These are phyloP conservation scores for Ophiocordyceps unilateralis DNA, from an alignment of 2,329 filamentous ascomycete species.

Conservation along the genomic window DNA sequence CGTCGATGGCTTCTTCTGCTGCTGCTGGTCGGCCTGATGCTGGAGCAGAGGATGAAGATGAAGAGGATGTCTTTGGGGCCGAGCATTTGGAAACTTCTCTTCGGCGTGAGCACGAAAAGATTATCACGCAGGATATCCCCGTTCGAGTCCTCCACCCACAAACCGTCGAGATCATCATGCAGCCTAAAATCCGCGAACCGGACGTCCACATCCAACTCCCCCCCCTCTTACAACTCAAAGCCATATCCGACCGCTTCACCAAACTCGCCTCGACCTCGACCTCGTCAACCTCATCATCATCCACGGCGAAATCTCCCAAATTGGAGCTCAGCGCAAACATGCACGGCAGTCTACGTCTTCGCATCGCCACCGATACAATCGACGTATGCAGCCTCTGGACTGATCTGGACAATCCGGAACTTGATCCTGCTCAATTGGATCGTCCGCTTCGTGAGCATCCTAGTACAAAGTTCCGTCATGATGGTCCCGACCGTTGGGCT, in stretches of 20 bases:
- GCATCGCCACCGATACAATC: constrained; percentile 67
- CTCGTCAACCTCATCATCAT: too few species aligned
- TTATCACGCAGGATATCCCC: constrained; percentile 93
- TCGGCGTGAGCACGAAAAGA: constrained; percentile 63
- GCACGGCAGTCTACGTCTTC: constrained; percentile 70
- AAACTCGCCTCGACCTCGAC: constrained; percentile 50
- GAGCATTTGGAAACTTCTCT: constrained; percentile 39
- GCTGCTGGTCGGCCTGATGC: constrained; percentile 11
- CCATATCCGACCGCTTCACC: constrained; percentile 89
- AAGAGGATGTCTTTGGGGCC: constrained; percentile 26
- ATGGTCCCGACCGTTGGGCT: constrained; percentile 70
- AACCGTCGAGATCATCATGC: constrained; percentile 81
- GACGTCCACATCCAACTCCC: constrained; percentile 90
- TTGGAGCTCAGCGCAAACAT: constrained; percentile 86
- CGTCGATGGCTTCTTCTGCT: constrained; percentile 22
- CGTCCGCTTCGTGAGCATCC: constrained; percentile 64
- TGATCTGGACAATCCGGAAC: constrained; percentile 68
- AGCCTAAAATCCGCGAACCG: constrained; percentile 76
- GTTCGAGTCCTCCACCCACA: constrained; percentile 73
- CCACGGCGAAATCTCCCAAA: constrained; percentile 36
- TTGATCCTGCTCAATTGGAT: constrained; percentile 62
- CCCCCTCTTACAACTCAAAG: constrained; percentile 73
- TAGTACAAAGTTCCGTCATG: constrained; percentile 59
- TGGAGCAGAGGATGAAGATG: constrained; percentile 17
- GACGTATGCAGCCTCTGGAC: constrained; percentile 77